Evolutionary conservation across 345 rosid species (phyloP).

Genomic region (Bruguiera parviflora): DNA sequence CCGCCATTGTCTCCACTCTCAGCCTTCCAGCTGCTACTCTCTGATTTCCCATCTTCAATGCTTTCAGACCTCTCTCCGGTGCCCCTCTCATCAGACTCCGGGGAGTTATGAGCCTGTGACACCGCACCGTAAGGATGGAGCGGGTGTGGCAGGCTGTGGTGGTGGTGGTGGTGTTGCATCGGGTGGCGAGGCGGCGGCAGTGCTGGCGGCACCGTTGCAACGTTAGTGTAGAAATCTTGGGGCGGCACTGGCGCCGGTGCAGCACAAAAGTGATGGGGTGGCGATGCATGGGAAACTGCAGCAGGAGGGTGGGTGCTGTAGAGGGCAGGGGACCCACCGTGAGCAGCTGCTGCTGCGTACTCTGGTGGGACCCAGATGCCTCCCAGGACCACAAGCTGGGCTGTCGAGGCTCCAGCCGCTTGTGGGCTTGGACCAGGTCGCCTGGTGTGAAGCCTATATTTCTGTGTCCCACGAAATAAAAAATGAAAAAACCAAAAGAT

Average conservation of each 20-base stretch:
- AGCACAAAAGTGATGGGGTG: constrained; percentile 59
- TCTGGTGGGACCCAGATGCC: constrained; percentile 96
- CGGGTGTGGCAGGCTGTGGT: constrained; percentile 50
- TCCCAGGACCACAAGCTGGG: constrained; percentile 82
- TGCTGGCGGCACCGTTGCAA: constrained; percentile 18
- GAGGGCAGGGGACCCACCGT: constrained; percentile 47
- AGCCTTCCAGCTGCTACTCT: constrained; percentile 74
- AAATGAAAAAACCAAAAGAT: neutral
- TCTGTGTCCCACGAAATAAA: constrained; percentile 41
- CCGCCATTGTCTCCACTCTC: constrained; percentile 54
- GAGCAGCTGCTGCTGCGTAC: constrained; percentile 51
- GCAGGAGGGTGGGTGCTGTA: constrained; percentile 46
- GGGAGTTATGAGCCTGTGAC: constrained; percentile 47
- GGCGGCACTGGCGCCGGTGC: constrained; percentile 37
- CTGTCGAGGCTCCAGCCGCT: constrained; percentile 48
- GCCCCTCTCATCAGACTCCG: constrained; percentile 47
- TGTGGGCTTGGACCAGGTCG: constrained; percentile 95
- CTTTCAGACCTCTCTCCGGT: constrained; percentile 63
- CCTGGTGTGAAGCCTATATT: constrained; percentile 94
- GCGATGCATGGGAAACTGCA: constrained; percentile 34
- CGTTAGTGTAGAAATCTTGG: constrained; percentile 63
- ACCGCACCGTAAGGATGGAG: constrained; percentile 50
- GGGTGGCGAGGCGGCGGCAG: constrained; percentile 35
- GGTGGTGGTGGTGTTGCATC: constrained; percentile 50
- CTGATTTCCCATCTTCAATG: constrained; percentile 81